A percentile compares a stretch with the other conserved stretches of the same genome.
These are phyloP conservation scores for Aspergillus melleus DNA, from an alignment of 2,329 filamentous ascomycete species.

Conservation along the genomic window DNA sequence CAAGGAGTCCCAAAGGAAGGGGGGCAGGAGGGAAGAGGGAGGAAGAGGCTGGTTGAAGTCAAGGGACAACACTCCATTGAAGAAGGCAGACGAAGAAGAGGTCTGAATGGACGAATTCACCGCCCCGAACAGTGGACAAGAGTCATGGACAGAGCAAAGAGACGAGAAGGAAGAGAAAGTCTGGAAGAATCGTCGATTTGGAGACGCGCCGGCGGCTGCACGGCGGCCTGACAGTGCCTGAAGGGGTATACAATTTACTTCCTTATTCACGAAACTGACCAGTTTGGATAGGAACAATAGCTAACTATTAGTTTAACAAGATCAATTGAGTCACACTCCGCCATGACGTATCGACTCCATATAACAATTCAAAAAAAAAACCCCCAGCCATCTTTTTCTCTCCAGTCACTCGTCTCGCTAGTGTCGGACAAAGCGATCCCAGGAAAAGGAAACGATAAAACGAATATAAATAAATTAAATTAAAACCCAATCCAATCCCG, in stretches of 20 bases:
- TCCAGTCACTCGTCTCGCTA: no score
- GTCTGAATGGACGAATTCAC: background rate
- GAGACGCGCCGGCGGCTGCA: conserved; percentile 14
- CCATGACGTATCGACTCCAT: no score
- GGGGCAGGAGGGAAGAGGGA: background rate
- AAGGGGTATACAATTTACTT: background rate
- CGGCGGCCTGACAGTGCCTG: conserved; percentile 30
- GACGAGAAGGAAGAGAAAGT: background rate
- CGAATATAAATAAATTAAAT: background rate
- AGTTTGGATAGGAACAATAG: no score
- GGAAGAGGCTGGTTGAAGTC: background rate
- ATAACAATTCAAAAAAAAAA: no score
- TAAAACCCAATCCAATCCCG: background rate
- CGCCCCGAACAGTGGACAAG: background rate
- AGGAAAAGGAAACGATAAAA: no score
- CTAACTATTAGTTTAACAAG: no score
- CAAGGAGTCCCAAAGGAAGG: background rate
- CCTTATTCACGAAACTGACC: no score
- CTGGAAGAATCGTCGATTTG: background rate
- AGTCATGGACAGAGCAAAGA: background rate
- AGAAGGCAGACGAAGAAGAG: background rate
- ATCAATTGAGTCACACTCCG: no score
- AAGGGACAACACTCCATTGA: background rate
- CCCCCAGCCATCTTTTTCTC: no score
- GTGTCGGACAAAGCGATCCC: no score